Evolutionary conservation across 257 asterid species (phyloP).

Genomic region (Solanum bukasovii): DNA sequence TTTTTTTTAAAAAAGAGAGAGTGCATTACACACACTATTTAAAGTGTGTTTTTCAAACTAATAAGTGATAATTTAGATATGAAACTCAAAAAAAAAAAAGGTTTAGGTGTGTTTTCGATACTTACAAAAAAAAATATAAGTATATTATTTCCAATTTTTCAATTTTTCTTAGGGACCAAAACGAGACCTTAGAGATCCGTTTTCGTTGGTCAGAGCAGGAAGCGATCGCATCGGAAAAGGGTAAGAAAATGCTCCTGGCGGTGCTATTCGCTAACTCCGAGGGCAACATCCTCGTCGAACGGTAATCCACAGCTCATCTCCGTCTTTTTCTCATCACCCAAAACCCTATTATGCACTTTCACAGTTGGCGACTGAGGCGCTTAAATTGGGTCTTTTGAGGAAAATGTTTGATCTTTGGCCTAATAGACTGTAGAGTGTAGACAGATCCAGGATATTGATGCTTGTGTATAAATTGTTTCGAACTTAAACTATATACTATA

Average conservation of each 20-base stretch:
- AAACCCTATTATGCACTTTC: not conserved
- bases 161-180: not conserved
- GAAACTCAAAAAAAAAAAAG: too few species aligned
- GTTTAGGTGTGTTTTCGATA: fast-evolving
- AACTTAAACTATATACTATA: not conserved
- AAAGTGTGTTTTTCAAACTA: too few species aligned
- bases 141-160: not conserved
- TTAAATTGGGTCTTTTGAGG: not conserved
- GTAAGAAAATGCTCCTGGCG: slow-evolving; percentile 58
- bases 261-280: slow-evolving; percentile 81
- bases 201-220: not conserved
- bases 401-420: not conserved
- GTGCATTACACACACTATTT: too few species aligned
- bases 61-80: too few species aligned
- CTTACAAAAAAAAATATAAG: too few species aligned
- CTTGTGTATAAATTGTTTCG: not conserved
- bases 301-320: slow-evolving; percentile 26
- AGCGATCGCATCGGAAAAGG: not conserved
- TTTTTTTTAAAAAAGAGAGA: too few species aligned
- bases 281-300: slow-evolving; percentile 92
- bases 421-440: not conserved
- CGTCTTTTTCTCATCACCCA: not conserved
- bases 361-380: not conserved
- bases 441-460: not conserved
- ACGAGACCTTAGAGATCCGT: not conserved